A percentile compares a stretch with the other conserved stretches of the same genome.
These are phyloP conservation scores for Pythium myriotylum DNA, from an alignment of 352 stramenopile genomes.

Conservation along the genomic window DNA sequence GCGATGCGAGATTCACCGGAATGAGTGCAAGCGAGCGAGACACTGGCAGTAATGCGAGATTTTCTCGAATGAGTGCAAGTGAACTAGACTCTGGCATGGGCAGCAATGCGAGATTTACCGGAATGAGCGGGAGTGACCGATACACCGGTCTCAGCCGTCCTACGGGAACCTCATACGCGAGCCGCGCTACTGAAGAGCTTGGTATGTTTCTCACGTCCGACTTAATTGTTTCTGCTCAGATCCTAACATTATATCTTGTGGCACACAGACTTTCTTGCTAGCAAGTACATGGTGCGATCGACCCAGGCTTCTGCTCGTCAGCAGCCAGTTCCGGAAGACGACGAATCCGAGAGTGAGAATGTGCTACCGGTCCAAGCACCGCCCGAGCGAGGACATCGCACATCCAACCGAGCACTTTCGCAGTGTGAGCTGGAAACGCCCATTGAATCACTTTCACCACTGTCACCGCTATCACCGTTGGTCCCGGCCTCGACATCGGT, in stretches of 20 bases:
- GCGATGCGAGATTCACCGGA: too few relatives aligned
- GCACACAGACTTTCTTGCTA: constrained; percentile 16
- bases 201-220: constrained; percentile 13
- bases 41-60: too few relatives aligned
- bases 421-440: background rate
- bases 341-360: too few relatives aligned
- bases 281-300: constrained; percentile 23
- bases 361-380: background rate
- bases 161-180: constrained; percentile 6
- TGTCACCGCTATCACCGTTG: too few relatives aligned
- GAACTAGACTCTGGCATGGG: too few relatives aligned
- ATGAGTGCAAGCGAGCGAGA: background rate
- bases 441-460: too few relatives aligned
- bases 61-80: too few relatives aligned
- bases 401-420: background rate
- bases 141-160: constrained; percentile 3
- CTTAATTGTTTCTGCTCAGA: constrained; percentile 1
- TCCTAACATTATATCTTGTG: too few relatives aligned
- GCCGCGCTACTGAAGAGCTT: constrained; percentile 28
- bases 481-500: too few relatives aligned
- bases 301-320: background rate
- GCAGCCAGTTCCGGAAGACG: background rate
- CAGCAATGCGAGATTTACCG: too few relatives aligned
- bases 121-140: constrained; percentile 1
- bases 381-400: background rate